Conservation (phyloP, 306 rosid species). For the Acacia confusa region DNA sequence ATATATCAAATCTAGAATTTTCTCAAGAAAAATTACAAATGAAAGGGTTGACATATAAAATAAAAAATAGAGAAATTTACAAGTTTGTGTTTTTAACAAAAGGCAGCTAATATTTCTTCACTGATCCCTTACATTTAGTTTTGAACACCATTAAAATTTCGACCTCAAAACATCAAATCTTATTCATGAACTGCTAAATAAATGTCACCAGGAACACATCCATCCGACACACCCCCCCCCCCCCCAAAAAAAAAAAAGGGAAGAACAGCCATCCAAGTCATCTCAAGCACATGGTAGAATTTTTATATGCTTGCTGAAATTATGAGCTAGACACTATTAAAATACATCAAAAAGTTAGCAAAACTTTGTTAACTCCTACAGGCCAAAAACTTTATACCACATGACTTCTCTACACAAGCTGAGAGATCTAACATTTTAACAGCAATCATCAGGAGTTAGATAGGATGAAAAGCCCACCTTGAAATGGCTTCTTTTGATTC, state of each 20-base stretch:
- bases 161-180: slow-evolving; percentile 18
- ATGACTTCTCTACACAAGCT: slow-evolving; percentile 9
- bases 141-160: neutral
- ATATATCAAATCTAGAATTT: neutral
- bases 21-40: neutral
- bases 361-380: slow-evolving; percentile 14
- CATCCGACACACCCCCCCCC: neutral
- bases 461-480: slow-evolving; percentile 58
- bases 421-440: slow-evolving; percentile 19
- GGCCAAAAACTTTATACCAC: slow-evolving; percentile 10
- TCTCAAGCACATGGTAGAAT: slow-evolving; percentile 18
- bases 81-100: neutral
- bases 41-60: neutral
- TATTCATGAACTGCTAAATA: slow-evolving; percentile 6
- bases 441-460: slow-evolving; percentile 16
- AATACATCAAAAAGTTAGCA: slow-evolving; percentile 9
- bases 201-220: slow-evolving; percentile 20
- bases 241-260: neutral
- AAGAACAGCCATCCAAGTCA: slow-evolving; percentile 18
- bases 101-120: neutral
- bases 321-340: neutral
- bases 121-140: neutral
- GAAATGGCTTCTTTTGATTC: slow-evolving; percentile 74
- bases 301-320: slow-evolving; percentile 17
- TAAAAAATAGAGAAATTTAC: neutral